These are phyloP conservation scores for Cronartium quercuum DNA, from an alignment of 1,284 basidiomycete species.

Conservation along the genomic window DNA sequence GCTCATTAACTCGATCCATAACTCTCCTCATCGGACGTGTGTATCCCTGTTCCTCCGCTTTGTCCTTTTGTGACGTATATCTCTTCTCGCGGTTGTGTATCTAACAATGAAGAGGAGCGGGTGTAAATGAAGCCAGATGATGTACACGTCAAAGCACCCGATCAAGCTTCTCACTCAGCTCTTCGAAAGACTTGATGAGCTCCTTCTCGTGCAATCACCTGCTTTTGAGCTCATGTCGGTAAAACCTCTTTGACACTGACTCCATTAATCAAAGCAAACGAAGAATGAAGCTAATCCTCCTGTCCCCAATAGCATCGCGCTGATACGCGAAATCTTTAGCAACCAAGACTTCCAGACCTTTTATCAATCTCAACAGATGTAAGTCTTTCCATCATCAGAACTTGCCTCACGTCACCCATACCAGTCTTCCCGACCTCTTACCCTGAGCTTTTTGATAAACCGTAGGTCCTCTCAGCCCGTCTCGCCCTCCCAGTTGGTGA, in stretches of 20 bases:
- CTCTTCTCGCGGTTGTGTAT: not conserved
- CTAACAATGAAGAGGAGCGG: not conserved
- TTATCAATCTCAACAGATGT: too few relatives aligned
- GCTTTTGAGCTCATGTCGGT: constrained; percentile 1
- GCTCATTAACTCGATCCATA: not conserved
- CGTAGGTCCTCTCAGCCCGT: too few relatives aligned
- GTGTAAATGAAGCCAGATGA: not conserved
- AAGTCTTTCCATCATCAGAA: too few relatives aligned
- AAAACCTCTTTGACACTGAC: not conserved
- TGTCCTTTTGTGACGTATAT: not conserved
- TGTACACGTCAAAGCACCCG: not conserved
- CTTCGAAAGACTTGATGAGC: not conserved
- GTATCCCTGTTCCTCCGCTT: not conserved
- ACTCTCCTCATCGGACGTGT: not conserved
- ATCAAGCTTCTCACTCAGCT: not conserved
- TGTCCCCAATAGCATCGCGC: not conserved
- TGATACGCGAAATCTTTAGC: not conserved
- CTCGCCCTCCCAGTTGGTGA: too few relatives aligned
- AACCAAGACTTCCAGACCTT: too few relatives aligned
- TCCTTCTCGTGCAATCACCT: not conserved
- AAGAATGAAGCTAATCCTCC: not conserved
- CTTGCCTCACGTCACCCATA: too few relatives aligned
- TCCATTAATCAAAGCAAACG: not conserved
- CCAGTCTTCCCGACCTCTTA: too few relatives aligned
- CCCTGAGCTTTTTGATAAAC: too few relatives aligned